Evolutionary conservation across 2,329 filamentous ascomycete genomes (phyloP).

Genomic region (Beauveria sp.): DNA sequence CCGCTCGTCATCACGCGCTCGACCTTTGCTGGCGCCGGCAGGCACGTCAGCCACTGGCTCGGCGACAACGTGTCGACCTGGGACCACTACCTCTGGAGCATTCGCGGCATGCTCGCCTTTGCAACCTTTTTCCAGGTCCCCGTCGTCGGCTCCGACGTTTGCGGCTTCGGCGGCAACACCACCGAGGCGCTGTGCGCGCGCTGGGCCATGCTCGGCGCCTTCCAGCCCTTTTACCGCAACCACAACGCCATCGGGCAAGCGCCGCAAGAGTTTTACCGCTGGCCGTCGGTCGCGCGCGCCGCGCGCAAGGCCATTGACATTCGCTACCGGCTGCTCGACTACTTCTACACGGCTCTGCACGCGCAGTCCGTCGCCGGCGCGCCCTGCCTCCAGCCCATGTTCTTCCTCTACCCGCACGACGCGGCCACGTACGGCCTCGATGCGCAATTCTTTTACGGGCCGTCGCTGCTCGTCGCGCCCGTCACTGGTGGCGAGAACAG

Average conservation of each 20-base stretch:
- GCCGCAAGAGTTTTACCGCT: constrained; percentile 60
- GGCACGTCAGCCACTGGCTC: constrained; percentile 54
- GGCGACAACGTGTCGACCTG: constrained; percentile 40
- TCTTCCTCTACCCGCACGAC: constrained; percentile 57
- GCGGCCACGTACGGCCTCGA: constrained; percentile 33
- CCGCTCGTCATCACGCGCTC: constrained; percentile 69
- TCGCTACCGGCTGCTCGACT: constrained; percentile 65
- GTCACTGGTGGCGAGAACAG: constrained; percentile 31
- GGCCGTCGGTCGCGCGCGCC: constrained; percentile 51
- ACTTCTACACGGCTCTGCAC: constrained; percentile 65
- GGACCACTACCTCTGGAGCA: constrained; percentile 50
- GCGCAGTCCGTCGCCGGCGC: constrained; percentile 51
- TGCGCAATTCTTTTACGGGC: constrained; percentile 39
- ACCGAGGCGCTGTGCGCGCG: constrained; percentile 55
- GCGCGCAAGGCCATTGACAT: constrained; percentile 60
- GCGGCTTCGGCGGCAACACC: constrained; percentile 62
- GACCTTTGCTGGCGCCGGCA: constrained; percentile 66
- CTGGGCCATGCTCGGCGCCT: constrained; percentile 59
- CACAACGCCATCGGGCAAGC: constrained; percentile 42
- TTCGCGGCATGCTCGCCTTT: constrained; percentile 53
- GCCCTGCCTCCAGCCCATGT: constrained; percentile 65
- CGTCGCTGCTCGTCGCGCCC: constrained; percentile 35
- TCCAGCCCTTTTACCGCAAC: constrained; percentile 62
- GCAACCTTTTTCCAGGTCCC: constrained; percentile 59
- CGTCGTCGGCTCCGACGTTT: constrained; percentile 66